Conservation (phyloP, 1,284 basidiomycete genomes). For the Naganishia cerealis region DNA sequence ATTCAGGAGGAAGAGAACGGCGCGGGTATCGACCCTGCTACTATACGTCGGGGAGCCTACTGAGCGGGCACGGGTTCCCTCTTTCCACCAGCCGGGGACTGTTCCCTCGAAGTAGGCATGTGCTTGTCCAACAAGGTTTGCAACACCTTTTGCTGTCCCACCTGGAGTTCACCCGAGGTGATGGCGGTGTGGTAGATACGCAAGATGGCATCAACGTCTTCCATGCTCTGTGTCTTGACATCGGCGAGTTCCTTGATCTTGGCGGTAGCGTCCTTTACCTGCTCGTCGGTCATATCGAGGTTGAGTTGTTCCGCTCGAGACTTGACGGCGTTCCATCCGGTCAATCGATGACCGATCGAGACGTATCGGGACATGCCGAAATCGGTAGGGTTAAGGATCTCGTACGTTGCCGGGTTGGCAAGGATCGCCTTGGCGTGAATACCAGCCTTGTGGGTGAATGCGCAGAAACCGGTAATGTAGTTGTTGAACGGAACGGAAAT, state of each 20-base stretch:
- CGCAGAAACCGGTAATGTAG: slow-evolving; percentile 85
- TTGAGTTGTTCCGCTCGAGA: slow-evolving; percentile 96
- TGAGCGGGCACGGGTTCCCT: slow-evolving; percentile 5
- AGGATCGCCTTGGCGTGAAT: slow-evolving; percentile 99
- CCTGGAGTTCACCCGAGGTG: slow-evolving; percentile 77
- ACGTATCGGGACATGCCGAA: slow-evolving; percentile 98
- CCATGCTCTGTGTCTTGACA: slow-evolving; percentile 96
- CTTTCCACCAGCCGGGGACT: slow-evolving; percentile 17
- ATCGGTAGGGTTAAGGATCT: slow-evolving; percentile 83
- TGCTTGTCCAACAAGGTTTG: slow-evolving; percentile 69
- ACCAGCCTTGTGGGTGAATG: slow-evolving; percentile 99
- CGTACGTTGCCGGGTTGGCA: slow-evolving; percentile 97
- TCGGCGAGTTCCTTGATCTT: slow-evolving; percentile 99
- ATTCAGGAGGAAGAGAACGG: background rate
- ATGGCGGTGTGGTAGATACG: slow-evolving; percentile 92
- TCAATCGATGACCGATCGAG: slow-evolving; percentile 69
- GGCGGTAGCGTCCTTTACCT: slow-evolving; percentile 92
- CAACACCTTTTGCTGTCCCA: slow-evolving; percentile 82
- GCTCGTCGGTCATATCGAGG: slow-evolving; percentile 60
- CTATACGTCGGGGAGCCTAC: background rate
- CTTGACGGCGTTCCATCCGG: slow-evolving; percentile 74
- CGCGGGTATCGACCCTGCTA: no score
- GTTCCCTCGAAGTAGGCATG: slow-evolving; percentile 28
- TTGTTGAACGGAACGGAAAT: slow-evolving; percentile 87
- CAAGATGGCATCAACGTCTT: slow-evolving; percentile 95